A percentile compares a stretch with the other conserved stretches of the same genome.
Conservation (phyloP, 768 basidiomycete genomes). For the Tylopilus vinaceipallidus region DNA sequence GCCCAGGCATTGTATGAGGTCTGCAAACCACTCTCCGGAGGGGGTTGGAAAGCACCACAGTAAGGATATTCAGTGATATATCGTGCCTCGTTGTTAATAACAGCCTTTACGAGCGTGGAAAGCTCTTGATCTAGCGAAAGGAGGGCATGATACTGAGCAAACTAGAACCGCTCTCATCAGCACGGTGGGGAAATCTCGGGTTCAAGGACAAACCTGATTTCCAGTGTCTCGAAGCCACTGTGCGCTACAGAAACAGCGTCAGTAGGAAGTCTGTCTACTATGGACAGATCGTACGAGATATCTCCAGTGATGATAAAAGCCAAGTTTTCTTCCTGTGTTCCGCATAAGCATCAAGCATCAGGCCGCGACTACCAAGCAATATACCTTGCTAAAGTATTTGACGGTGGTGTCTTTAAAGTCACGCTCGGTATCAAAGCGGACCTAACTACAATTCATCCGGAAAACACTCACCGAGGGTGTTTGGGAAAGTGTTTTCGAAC, state of each 20-base stretch:
- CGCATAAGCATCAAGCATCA: constrained; percentile 3
- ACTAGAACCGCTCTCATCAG: constrained; percentile 38
- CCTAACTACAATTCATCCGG: not conserved
- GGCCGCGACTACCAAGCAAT: not conserved
- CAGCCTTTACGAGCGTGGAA: constrained; percentile 68
- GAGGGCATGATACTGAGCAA: constrained; percentile 66
- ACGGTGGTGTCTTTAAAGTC: constrained; percentile 65
- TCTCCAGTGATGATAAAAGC: constrained; percentile 84
- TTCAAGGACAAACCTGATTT: constrained; percentile 53
- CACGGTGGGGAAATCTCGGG: not conserved
- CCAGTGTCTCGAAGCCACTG: constrained; percentile 84
- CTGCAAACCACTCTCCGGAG: constrained; percentile 65
- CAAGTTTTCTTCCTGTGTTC: constrained; percentile 56
- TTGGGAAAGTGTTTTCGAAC: constrained; percentile 83
- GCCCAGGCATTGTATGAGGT: constrained; percentile 70
- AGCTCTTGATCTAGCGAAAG: constrained; percentile 56
- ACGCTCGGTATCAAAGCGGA: not conserved
- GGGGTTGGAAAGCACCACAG: constrained; percentile 81
- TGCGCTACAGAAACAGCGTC: constrained; percentile 44
- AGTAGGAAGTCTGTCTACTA: constrained; percentile 2
- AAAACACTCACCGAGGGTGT: constrained; percentile 60
- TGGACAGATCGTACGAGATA: constrained; percentile 57
- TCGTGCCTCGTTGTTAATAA: constrained; percentile 77
- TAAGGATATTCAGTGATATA: constrained; percentile 75
- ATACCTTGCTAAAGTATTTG: constrained; percentile 65